Conservation (phyloP, 768 basidiomycete genomes). For the Lactarius trivialis region DNA sequence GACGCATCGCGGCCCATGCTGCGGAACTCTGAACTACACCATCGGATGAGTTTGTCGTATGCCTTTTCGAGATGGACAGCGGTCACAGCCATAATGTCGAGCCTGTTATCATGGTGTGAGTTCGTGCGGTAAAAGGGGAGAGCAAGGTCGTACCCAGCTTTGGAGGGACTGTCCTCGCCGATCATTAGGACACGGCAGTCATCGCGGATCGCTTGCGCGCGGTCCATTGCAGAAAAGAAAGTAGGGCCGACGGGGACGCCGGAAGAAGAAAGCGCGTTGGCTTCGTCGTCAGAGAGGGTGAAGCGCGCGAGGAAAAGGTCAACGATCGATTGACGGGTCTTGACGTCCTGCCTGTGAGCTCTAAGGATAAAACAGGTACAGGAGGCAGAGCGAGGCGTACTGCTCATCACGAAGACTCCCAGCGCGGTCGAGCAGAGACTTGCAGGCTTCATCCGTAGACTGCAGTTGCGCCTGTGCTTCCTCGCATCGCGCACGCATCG, state of each 20-base stretch:
- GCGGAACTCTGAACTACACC: slow-evolving; percentile 80
- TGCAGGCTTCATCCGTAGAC: slow-evolving; percentile 71
- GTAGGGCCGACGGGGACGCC: slow-evolving; percentile 66
- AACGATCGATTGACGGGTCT: slow-evolving; percentile 67
- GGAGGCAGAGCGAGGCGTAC: slow-evolving; percentile 33
- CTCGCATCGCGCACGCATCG: slow-evolving; percentile 80
- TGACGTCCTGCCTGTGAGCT: slow-evolving; percentile 53
- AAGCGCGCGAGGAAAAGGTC: slow-evolving; percentile 77
- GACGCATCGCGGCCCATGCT: slow-evolving; percentile 68
- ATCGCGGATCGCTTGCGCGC: slow-evolving; percentile 70
- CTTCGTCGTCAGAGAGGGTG: slow-evolving; percentile 70
- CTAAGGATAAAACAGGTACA: not conserved
- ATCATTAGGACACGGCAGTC: slow-evolving; percentile 86
- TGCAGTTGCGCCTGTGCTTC: slow-evolving; percentile 73
- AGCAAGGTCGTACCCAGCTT: slow-evolving; percentile 53
- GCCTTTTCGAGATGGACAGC: slow-evolving; percentile 80
- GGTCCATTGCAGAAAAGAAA: slow-evolving; percentile 86
- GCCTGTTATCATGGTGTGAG: slow-evolving; percentile 35
- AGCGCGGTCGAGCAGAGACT: slow-evolving; percentile 74
- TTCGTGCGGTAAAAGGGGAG: not conserved
- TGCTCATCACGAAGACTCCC: slow-evolving; percentile 67
- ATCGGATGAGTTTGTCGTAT: slow-evolving; percentile 83
- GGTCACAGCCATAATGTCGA: slow-evolving; percentile 85
- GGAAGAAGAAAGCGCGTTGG: slow-evolving; percentile 66
- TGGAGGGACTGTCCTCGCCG: slow-evolving; percentile 73